Conservation (phyloP, 2,329 filamentous ascomycete genomes). For the Paracorniculantispora psalliotae region DNA sequence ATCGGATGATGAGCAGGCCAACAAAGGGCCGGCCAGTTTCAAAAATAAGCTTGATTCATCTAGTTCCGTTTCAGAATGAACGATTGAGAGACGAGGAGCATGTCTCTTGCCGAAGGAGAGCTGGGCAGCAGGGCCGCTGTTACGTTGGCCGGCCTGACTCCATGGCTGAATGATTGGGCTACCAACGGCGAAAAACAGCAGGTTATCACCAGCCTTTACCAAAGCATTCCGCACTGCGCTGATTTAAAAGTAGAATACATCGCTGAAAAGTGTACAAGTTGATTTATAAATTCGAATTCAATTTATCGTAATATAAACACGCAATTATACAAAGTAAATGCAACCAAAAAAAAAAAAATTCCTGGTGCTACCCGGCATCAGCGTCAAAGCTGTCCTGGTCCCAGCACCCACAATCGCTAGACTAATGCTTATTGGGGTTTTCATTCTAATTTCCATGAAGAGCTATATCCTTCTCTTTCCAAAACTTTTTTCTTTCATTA, state of each 20-base stretch:
- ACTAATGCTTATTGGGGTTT: background rate
- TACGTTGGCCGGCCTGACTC: too few species aligned
- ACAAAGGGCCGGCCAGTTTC: background rate
- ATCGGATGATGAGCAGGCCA: background rate
- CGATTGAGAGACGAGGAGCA: too few species aligned
- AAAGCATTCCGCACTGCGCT: too few species aligned
- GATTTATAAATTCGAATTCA: background rate
- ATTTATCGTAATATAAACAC: background rate
- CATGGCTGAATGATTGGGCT: too few species aligned
- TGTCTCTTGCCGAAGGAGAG: too few species aligned
- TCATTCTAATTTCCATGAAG: background rate
- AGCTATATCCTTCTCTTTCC: background rate
- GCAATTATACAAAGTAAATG: background rate
- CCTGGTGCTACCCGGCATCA: background rate
- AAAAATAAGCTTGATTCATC: background rate
- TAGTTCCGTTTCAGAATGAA: background rate
- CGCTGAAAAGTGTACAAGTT: background rate
- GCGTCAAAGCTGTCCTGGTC: background rate
- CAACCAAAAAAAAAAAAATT: background rate
- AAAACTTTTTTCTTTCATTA: background rate
- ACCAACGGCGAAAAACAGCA: too few species aligned
- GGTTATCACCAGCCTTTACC: too few species aligned
- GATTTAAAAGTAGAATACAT: too few species aligned
- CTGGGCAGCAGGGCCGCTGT: too few species aligned
- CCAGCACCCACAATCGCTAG: background rate